A percentile compares a stretch with the other conserved stretches of the same genome.
phyloP scores from a whole-genome alignment of 2,329 filamentous ascomycete species.

The Diaporthe ampelina region DNA sequence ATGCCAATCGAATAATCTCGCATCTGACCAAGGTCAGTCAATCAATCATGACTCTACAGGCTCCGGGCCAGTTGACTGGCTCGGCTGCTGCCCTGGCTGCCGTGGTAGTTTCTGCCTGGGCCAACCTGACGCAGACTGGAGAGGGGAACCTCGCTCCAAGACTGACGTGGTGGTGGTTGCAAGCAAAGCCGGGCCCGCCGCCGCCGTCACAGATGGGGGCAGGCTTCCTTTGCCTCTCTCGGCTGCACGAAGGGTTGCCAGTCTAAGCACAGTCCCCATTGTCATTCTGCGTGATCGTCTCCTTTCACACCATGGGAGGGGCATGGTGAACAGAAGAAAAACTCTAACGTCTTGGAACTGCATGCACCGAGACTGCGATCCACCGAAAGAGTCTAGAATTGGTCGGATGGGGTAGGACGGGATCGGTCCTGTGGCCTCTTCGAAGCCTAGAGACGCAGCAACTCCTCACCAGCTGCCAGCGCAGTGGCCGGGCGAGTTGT shows the following conservation, averaged over 20 bases:
- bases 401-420: conserved; percentile 8
- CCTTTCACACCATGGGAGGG: conserved; percentile 2
- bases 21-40: conserved; percentile 30
- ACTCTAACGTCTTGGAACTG: conserved; percentile 20
- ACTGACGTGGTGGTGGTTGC: conserved; percentile 34
- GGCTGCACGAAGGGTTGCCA: conserved; percentile 14
- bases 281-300: neutral
- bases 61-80: conserved; percentile 21
- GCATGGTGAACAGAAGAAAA: neutral
- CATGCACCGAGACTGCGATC: conserved; percentile 16
- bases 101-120: conserved; percentile 21
- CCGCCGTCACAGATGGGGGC: conserved; percentile 4
- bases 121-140: conserved; percentile 11
- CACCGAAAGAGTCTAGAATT: conserved; percentile 31
- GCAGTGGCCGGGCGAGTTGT: conserved; percentile 19
- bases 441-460: conserved; percentile 26
- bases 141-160: conserved; percentile 22
- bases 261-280: neutral
- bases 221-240: conserved; percentile 6
- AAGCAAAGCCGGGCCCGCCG: conserved; percentile 10
- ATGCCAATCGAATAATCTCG: conserved; percentile 23
- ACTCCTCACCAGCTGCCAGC: conserved; percentile 8
- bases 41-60: conserved; percentile 28
- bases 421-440: neutral
- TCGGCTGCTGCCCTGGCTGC: conserved; percentile 4